Conservation (phyloP, 208 protist genomes). For the Leishmania martiniquensis region DNA sequence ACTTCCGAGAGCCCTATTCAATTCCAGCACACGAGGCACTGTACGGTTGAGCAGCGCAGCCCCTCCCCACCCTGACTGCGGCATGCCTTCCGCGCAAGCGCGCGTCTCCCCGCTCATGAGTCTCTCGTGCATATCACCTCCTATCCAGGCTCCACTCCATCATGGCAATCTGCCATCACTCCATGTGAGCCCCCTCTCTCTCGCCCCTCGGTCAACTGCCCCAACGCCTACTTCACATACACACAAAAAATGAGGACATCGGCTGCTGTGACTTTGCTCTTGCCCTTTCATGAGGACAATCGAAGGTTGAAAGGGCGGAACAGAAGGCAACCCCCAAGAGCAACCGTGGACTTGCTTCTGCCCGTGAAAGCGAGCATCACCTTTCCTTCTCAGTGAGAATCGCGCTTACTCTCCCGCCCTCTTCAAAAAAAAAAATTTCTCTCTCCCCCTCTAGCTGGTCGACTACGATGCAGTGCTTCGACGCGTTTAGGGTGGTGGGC, state of each 20-base stretch:
- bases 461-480: constrained; percentile 67
- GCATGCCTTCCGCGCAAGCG: background rate
- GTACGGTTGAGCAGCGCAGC: background rate
- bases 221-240: background rate
- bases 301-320: background rate
- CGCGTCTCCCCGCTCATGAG: background rate
- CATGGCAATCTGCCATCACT: background rate
- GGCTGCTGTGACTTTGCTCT: no score
- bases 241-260: no score
- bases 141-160: background rate
- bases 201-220: background rate
- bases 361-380: background rate
- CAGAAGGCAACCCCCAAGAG: background rate
- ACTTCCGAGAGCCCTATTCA: background rate
- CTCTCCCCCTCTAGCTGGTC: background rate
- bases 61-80: background rate
- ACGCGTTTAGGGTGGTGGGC: constrained; percentile 86
- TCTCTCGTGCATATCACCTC: background rate
- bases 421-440: constrained; percentile 5
- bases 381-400: background rate
- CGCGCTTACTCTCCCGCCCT: background rate
- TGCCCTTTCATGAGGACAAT: background rate
- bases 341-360: background rate
- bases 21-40: background rate
- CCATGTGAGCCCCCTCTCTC: background rate